Base-by-base conservation (phyloP, 352 stramenopile species). In the Globisporangium heterothallicum region DNA sequence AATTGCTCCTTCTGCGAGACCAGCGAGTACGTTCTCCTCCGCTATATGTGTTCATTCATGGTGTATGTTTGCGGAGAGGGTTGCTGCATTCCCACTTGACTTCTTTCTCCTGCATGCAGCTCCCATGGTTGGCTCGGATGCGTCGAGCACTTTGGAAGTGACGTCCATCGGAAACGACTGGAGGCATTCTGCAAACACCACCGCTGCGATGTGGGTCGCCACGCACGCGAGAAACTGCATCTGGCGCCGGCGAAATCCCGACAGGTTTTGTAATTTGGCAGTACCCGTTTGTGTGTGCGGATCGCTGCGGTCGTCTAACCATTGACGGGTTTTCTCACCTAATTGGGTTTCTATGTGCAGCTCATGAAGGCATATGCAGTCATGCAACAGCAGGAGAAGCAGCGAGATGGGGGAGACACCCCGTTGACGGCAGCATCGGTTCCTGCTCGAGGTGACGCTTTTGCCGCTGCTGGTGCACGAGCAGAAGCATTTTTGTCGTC, bases 161-260 rank as follows among this genome's bases (percentile, higher is more conserved):
- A 62, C 7, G 19, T 22, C 1, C 80, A 91, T 32, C 59, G 52
- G 4, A 60, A 61, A 32, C 41, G 57, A 3, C 58, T 91, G 22
- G 51, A 80, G 10, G 24, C 46, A 1, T 91, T 91, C 48, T 91
- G 80, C 40, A 58, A 58, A 32, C 50, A 65, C 6, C 50, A 88
- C 44, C 69, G 68, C n/a, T 85, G 77, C 51, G 80, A 88, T 53
- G 59, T 64, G 4, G 54, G 68, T 38, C 71, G 67, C 16, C 27
- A 68, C 27, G 29, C 49, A n/a, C 65, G 80, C 12, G 25, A 50
- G 2, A 54, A 74, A 45, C 59, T 91, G 25, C 74, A 61, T 42
- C 45, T 88, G 8, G 16, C 51, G n/a, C 24, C 67, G 2, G 48
- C 27, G 6, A 53, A 50, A 3, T 42, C 51, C 22, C 60, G 49